A percentile compares a stretch with the other conserved stretches of the same genome.
phyloP scores from a whole-genome alignment of 2,329 filamentous ascomycete species.

The Apiospora marii region DNA sequence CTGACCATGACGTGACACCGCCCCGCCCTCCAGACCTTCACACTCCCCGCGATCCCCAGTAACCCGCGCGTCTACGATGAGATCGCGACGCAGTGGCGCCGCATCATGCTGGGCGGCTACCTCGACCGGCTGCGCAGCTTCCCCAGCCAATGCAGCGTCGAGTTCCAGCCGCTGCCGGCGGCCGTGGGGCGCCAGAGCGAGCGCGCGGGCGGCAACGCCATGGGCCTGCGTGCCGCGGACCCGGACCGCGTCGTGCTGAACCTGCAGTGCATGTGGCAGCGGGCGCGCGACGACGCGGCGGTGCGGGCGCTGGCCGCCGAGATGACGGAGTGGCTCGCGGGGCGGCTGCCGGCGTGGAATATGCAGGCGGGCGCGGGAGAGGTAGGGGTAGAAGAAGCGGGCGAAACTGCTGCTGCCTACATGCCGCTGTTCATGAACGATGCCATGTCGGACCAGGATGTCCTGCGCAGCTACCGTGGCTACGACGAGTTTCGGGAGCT shows the following conservation, averaged over 20 bases:
- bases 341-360: background rate
- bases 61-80: slow-evolving; percentile 43
- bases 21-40: slow-evolving; percentile 32
- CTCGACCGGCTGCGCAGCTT: slow-evolving; percentile 34
- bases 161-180: slow-evolving; percentile 43
- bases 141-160: slow-evolving; percentile 39
- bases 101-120: slow-evolving; percentile 36
- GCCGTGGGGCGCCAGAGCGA: slow-evolving; percentile 35
- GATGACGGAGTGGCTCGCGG: slow-evolving; percentile 1
- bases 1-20: background rate
- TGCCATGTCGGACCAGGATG: slow-evolving; percentile 7
- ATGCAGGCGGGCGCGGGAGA: background rate
- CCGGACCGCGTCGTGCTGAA: slow-evolving; percentile 36
- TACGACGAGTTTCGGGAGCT: slow-evolving; percentile 6
- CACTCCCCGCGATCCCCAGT: slow-evolving; percentile 35
- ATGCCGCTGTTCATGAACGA: slow-evolving; percentile 18
- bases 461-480: background rate
- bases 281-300: background rate
- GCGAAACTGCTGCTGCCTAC: background rate
- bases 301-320: background rate
- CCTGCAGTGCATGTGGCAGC: slow-evolving; percentile 37
- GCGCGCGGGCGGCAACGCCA: slow-evolving; percentile 37
- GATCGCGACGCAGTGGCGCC: slow-evolving; percentile 41
- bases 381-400: background rate
- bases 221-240: slow-evolving; percentile 35